These are phyloP conservation scores for Bidens hawaiensis DNA, from an alignment of 140 eudicot species.

Conservation along the genomic window DNA sequence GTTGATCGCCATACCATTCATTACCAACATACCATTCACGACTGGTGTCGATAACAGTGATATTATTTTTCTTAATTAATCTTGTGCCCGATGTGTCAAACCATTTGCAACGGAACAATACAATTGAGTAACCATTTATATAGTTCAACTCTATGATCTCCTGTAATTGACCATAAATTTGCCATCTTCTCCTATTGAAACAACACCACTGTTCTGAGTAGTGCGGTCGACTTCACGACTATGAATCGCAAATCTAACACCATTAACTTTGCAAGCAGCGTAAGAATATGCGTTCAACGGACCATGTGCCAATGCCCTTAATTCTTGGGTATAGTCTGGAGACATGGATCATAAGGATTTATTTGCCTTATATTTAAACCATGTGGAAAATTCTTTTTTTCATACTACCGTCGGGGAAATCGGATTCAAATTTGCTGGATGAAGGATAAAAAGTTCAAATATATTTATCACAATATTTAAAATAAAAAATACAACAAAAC, in stretches of 20 bases:
- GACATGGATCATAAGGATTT: no score
- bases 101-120: no score
- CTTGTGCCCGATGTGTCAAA: no score
- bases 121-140: no score
- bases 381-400: background rate
- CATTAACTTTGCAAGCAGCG: background rate
- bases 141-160: background rate
- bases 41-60: background rate
- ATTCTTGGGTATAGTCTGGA: background rate
- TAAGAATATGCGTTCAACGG: background rate
- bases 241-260: background rate
- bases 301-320: background rate
- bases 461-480: background rate
- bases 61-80: no score
- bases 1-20: background rate
- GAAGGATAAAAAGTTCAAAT: background rate
- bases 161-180: background rate
- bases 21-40: background rate
- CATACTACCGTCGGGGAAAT: background rate
- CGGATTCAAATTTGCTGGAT: background rate
- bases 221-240: background rate
- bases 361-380: background rate
- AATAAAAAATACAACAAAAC: background rate
- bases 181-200: background rate
- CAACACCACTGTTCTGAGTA: background rate